Base-by-base conservation (phyloP, 169 alveolate species). In the Cryptosporidium sp. region DNA sequence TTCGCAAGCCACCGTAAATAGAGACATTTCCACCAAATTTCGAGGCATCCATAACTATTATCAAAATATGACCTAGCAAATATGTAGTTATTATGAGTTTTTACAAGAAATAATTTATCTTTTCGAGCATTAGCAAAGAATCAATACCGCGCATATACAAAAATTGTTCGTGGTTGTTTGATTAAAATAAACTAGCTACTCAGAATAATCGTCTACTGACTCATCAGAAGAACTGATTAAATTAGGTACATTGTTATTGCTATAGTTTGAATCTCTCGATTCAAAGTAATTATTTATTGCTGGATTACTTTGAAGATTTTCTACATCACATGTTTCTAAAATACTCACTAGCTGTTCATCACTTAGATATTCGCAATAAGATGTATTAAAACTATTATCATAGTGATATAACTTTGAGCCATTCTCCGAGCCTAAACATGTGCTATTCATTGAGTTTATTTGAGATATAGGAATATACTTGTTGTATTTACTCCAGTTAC, bases 291-390 rank as follows among this genome's bases (percentile, higher is more conserved):
- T 65, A 29, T 55, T 21, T 26, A 29, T 29, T 16, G 43, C 9
- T n/a, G 50, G 48, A 33, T 65, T 65, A 18, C 71, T 31, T 23
- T 55, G 67, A 37, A 55, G 37, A 29, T 33, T 59, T 31, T 65
- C 89, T 31, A 67, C 75, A 16, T 80, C 89, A 26, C 35, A 80
- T 8, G 89, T 80, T 59, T 80, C 89, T 48, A 80, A 26, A 43
- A 80, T 80, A 41, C 80, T 62, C 18, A 80, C 89, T 21, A 80
- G 33, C n/a, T 80, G 89, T 41, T 80, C 89, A 80, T 80, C 89
- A 31, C 69, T 80, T 14, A 80, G 80, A 45, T 62, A 59, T 9
- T 80, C 89, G 16, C 75, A 45, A 41, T 26, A 37, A 43, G 65
- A 26, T 35, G 68, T n/a, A 29, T 62, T 39, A 23, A 43, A 16